phyloP scores from a whole-genome alignment of 768 basidiomycete genomes.

The Infundibulicybe gibba region DNA sequence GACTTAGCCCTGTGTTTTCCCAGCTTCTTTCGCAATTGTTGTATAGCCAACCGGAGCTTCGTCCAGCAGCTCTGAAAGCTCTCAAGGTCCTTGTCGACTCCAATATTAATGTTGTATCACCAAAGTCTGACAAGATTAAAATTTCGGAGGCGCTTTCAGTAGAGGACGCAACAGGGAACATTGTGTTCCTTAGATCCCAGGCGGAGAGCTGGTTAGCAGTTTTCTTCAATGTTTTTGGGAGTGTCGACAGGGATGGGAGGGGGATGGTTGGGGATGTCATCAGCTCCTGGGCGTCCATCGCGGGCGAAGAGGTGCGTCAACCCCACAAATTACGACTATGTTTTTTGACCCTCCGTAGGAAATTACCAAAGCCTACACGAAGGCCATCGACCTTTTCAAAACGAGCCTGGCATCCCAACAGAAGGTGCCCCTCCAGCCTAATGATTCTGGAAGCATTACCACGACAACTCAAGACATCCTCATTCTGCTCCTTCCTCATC shows the following conservation, averaged over 20 bases:
- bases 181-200: slow-evolving; percentile 71
- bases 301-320: slow-evolving; percentile 57
- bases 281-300: slow-evolving; percentile 79
- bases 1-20: slow-evolving; percentile 54
- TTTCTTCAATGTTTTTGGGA: slow-evolving; percentile 95
- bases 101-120: slow-evolving; percentile 53
- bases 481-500: slow-evolving; percentile 73
- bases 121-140: slow-evolving; percentile 22
- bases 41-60: slow-evolving; percentile 85
- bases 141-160: slow-evolving; percentile 37
- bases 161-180: slow-evolving; percentile 59
- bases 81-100: slow-evolving; percentile 83
- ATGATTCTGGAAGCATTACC: slow-evolving; percentile 42
- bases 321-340: background rate
- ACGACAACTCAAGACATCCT: slow-evolving; percentile 82
- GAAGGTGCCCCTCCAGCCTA: slow-evolving; percentile 22
- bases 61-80: slow-evolving; percentile 77
- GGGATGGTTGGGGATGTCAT: slow-evolving; percentile 87
- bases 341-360: slow-evolving; percentile 38
- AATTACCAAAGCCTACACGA: slow-evolving; percentile 75
- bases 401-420: slow-evolving; percentile 49
- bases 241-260: slow-evolving; percentile 68
- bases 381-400: slow-evolving; percentile 70
- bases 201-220: slow-evolving; percentile 94
- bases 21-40: slow-evolving; percentile 90